These are phyloP conservation scores for Lindgomyces ingoldianus DNA, from an alignment of 495 filamentous ascomycete species.

Conservation along the genomic window DNA sequence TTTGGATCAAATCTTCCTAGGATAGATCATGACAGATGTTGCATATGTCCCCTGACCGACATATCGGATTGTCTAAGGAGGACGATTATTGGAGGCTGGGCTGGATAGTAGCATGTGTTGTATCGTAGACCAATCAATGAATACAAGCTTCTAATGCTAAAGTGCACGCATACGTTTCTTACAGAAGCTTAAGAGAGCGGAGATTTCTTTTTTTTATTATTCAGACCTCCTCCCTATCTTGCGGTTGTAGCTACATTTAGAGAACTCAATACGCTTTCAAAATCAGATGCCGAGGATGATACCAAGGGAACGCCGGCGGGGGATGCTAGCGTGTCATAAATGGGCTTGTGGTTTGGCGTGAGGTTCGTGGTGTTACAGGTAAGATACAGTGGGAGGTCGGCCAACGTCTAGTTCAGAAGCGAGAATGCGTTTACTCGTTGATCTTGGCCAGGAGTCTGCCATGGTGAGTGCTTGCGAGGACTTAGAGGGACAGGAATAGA, in stretches of 20 bases:
- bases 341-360: neutral
- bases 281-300: constrained; percentile 21
- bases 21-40: neutral
- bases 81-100: too few relatives aligned
- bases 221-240: constrained; percentile 7
- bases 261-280: neutral
- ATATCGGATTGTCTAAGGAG: too few relatives aligned
- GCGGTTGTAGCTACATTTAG: neutral
- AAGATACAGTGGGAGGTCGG: constrained; percentile 22
- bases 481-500: constrained; percentile 27
- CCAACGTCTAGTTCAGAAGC: neutral
- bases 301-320: constrained; percentile 22
- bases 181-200: neutral
- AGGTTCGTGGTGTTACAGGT: constrained; percentile 9
- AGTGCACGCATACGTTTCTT: too few relatives aligned
- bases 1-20: neutral
- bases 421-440: constrained; percentile 47
- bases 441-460: constrained; percentile 51
- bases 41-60: too few relatives aligned
- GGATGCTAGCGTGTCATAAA: constrained; percentile 21
- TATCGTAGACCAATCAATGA: neutral
- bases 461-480: neutral
- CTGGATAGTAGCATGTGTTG: too few relatives aligned
- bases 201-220: neutral
- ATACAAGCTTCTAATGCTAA: too few relatives aligned